Base-by-base conservation (phyloP, 441 rosid species). In the Gossypium schwendimanii region DNA sequence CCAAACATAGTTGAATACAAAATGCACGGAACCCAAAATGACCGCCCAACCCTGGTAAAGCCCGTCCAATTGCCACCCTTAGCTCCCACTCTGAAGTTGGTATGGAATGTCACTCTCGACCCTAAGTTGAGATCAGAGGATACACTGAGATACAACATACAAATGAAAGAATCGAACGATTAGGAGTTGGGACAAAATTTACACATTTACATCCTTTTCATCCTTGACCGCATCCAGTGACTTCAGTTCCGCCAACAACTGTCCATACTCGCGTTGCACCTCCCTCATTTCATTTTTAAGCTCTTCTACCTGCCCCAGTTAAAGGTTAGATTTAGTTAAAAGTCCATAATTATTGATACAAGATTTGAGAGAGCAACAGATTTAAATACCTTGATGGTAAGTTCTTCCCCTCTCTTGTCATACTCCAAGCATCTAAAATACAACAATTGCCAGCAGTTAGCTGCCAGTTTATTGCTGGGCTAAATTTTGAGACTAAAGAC, bases 351-450 rank as follows among this genome's bases (percentile, higher is more conserved):
- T 0, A 55, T 15, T 8, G 4, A 20, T 9, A 5, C 3, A 33
- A 2, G 39, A 65, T 28, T 49, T 57, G 9, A 63, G 49, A 24
- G 5, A 21, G n/a, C 45, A 52, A 17, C 41, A 55, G 44, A 41
- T 50, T 73, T 18, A 71, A 23, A 47, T 86, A 94, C 98, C 98
- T 88, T 91, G 63, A 75, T 33, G 69, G 73, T 82, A 59, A 89
- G 91, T 57, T 85, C 92, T 76, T 86, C 80, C 69, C 75, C 80
- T 69, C 79, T 87, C 80, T 80, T 84, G 82, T 87, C 91, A 73
- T 84, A 84, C 62, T 87, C 98, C 73, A 62, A 70, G 79, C 89
- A 91, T 82, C 99, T 92, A 89, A 63, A 58, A 50, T 41, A 24
- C 55, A 14, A 17, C 44, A 39, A 59, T 15, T 21, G 11, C 44